Conservation (phyloP, 352 stramenopile species). For the Hyaloperonospora arabidopsidis region DNA sequence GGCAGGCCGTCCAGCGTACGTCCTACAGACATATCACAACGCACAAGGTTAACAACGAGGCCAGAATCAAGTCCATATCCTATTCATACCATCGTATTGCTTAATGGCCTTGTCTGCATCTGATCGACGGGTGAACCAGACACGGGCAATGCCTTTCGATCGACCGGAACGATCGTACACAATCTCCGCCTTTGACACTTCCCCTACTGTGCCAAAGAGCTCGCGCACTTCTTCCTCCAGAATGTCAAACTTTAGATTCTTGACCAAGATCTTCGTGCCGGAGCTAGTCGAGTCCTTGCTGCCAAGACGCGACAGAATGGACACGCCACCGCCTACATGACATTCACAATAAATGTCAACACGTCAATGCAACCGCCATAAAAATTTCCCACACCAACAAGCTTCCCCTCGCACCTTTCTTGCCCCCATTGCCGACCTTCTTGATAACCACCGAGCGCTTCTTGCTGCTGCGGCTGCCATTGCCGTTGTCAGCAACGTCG, state of each 20-base stretch:
- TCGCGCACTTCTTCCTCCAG: conserved; percentile 75
- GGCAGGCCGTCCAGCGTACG: conserved; percentile 64
- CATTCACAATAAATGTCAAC: conserved; percentile 7
- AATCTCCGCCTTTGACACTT: conserved; percentile 74
- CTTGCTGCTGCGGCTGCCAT: conserved; percentile 29
- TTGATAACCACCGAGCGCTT: conserved; percentile 54
- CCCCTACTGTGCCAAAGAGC: conserved; percentile 69
- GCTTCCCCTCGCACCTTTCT: conserved; percentile 40
- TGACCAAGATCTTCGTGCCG: conserved; percentile 72
- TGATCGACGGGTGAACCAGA: conserved; percentile 61
- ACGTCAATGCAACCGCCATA: conserved; percentile 11
- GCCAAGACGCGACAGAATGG: conserved; percentile 65
- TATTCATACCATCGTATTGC: conserved; percentile 60
- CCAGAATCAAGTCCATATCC: neutral
- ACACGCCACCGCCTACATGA: conserved; percentile 24
- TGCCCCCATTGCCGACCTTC: conserved; percentile 34
- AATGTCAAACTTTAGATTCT: conserved; percentile 82
- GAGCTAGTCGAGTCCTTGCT: conserved; percentile 32
- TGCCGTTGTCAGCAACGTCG: conserved; percentile 23
- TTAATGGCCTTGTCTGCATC: conserved; percentile 78
- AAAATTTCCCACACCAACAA: neutral
- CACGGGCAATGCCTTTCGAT: conserved; percentile 69
- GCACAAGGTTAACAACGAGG: neutral
- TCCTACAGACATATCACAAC: conserved; percentile 23
- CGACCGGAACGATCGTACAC: conserved; percentile 77